Conservation (phyloP, 2,329 filamentous ascomycete species). For the Cercospora sesami region DNA sequence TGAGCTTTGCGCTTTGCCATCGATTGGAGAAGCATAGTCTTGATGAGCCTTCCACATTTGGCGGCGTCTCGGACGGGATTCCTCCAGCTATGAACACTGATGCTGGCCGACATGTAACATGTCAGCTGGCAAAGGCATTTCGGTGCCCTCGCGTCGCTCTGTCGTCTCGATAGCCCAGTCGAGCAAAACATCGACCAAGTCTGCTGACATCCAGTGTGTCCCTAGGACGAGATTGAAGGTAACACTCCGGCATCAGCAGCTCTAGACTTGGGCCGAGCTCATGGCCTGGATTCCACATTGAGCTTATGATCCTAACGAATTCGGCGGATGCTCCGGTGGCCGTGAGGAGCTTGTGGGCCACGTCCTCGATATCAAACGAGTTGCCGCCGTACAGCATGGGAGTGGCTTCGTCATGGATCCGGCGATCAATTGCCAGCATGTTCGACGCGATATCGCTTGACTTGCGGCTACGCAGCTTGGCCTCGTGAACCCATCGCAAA, state of each 20-base stretch:
- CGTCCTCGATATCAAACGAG: neutral
- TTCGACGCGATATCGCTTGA: neutral
- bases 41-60: neutral
- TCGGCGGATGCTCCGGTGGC: neutral
- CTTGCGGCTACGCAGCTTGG: neutral
- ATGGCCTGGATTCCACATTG: neutral
- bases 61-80: neutral
- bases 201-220: neutral
- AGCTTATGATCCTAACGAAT: neutral
- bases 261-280: neutral
- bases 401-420: constrained; percentile 26
- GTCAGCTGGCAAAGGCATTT: neutral
- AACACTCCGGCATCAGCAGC: neutral
- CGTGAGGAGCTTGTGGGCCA: neutral
- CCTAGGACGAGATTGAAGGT: neutral
- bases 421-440: constrained; percentile 21
- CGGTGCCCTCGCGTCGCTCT: neutral
- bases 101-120: neutral
- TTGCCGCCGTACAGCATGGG: constrained; percentile 27
- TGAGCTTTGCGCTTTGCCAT: neutral
- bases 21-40: neutral
- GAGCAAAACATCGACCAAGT: neutral
- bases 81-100: no score
- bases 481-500: neutral
- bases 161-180: neutral